Evolutionary conservation across 2,329 filamentous ascomycete species (phyloP).

Genomic region (Diplodia sapinea): DNA sequence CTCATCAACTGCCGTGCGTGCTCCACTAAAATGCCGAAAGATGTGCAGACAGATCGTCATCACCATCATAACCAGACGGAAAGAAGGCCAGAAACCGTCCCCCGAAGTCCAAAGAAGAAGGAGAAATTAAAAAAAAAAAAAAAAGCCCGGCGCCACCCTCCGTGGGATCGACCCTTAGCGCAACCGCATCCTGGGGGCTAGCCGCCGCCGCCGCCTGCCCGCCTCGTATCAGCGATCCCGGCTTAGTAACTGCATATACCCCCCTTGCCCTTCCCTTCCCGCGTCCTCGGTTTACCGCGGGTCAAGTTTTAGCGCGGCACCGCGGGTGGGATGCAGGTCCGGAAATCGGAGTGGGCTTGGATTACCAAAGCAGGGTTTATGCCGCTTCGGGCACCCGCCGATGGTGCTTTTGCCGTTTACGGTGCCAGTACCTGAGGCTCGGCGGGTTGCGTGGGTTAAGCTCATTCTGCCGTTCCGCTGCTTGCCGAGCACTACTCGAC

Average conservation of each 20-base stretch:
- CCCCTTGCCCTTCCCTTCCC: too few relatives aligned
- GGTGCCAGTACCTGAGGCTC: neutral
- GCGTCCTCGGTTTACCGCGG: neutral
- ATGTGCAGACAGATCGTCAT: too few relatives aligned
- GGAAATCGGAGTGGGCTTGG: neutral
- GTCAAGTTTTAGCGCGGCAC: neutral
- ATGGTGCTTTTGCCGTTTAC: neutral
- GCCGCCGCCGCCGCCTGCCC: too few relatives aligned
- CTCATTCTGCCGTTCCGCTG: too few relatives aligned
- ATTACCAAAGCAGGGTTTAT: neutral
- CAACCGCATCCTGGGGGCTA: neutral
- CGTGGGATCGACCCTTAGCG: neutral
- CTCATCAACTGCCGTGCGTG: too few relatives aligned
- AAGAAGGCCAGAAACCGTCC: too few relatives aligned
- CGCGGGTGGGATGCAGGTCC: neutral
- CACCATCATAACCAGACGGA: too few relatives aligned
- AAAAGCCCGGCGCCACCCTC: too few relatives aligned
- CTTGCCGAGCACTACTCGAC: too few relatives aligned
- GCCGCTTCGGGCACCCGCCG: neutral
- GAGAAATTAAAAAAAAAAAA: neutral
- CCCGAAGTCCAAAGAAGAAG: too few relatives aligned
- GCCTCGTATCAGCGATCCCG: neutral
- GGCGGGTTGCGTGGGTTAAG: too few relatives aligned
- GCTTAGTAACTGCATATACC: neutral
- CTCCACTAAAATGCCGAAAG: too few relatives aligned